Conservation (phyloP, 129 eudicot genomes). For the Flaveria ramosissima region DNA sequence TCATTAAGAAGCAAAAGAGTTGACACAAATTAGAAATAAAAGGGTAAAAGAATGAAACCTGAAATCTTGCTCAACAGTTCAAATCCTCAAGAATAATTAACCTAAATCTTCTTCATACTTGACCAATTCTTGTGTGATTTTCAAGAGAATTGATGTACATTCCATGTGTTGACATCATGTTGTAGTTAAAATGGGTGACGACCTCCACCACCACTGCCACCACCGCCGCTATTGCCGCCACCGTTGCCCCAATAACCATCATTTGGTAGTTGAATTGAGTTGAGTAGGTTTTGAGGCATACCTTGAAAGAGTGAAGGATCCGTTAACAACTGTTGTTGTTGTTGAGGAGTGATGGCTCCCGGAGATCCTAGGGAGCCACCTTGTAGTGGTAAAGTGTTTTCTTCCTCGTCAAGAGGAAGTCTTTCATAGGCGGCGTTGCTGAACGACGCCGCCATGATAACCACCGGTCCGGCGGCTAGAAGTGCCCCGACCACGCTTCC, state of each 20-base stretch:
- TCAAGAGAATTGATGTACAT: too few relatives aligned
- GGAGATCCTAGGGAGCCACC: constrained; percentile 28
- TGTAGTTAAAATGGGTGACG: constrained; percentile 43
- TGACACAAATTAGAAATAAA: constrained; percentile 4
- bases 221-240: background rate
- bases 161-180: too few relatives aligned
- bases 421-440: constrained; percentile 83
- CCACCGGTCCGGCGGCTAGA: constrained; percentile 70
- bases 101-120: constrained; percentile 21
- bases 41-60: constrained; percentile 44
- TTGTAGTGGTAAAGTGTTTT: constrained; percentile 42
- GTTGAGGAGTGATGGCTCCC: constrained; percentile 13
- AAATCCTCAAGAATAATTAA: constrained; percentile 28
- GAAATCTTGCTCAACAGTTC: constrained; percentile 38
- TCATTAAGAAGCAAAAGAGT: constrained; percentile 17
- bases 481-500: constrained; percentile 70
- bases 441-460: constrained; percentile 81
- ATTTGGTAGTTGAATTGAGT: constrained; percentile 56
- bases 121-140: constrained; percentile 2
- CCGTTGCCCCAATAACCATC: constrained; percentile 56
- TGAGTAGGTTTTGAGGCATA: constrained; percentile 55
- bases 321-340: constrained; percentile 33
- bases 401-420: constrained; percentile 72
- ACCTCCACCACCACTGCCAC: constrained; percentile 1
- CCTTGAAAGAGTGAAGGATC: constrained; percentile 57